These are phyloP conservation scores for Candida ponderosae DNA, from an alignment of 805 yeast genomes.

Conservation along the genomic window DNA sequence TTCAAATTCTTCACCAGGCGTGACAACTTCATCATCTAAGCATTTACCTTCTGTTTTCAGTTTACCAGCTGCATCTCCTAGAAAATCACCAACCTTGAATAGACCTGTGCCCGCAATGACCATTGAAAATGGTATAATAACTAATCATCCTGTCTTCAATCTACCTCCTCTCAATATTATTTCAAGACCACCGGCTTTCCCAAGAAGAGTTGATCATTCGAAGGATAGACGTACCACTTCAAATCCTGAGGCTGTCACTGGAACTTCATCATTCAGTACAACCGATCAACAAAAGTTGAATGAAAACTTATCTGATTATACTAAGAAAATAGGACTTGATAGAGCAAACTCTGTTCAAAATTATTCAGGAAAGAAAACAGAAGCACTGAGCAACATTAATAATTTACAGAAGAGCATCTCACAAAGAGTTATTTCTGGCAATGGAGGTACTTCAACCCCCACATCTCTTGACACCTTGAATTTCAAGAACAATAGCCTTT, in stretches of 20 bases:
- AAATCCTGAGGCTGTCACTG: neutral
- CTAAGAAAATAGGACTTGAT: constrained; percentile 1
- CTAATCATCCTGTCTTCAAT: too few species aligned
- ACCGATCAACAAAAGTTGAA: constrained; percentile 9
- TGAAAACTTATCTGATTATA: constrained; percentile 4
- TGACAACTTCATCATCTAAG: too few species aligned
- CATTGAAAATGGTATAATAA: neutral
- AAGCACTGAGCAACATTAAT: constrained; percentile 8
- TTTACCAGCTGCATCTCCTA: neutral
- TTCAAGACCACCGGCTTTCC: neutral
- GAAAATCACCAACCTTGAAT: neutral
- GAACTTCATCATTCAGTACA: constrained; percentile 1
- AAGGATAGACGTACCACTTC: constrained; percentile 1
- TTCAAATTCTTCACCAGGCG: too few species aligned
- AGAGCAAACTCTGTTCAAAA: constrained; percentile 6
- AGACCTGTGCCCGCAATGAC: neutral
- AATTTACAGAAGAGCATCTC: constrained; percentile 3
- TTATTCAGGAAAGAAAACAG: constrained; percentile 4
- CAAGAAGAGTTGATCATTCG: neutral
- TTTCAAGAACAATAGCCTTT: neutral
- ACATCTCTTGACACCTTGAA: too few species aligned
- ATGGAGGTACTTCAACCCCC: neutral
- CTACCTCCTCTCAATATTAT: neutral
- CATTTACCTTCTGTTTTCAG: neutral
- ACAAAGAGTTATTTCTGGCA: neutral